phyloP scores from a whole-genome alignment of 208 protist species.

The Acanthamoeba royreba region DNA sequence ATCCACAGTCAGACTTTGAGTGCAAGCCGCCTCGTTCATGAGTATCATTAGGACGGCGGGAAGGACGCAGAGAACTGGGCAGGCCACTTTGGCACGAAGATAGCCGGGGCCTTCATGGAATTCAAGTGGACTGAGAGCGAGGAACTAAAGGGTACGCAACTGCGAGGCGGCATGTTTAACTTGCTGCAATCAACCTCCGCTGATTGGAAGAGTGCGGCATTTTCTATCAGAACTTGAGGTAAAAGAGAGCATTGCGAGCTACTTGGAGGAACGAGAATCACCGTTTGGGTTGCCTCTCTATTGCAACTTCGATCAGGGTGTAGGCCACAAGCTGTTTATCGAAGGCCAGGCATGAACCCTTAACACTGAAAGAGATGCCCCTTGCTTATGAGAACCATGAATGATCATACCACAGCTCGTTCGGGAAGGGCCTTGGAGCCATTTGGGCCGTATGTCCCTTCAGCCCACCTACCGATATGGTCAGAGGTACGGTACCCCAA shows the following conservation, averaged over 20 bases:
- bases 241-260: constrained; percentile 24
- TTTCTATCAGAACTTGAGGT: not conserved
- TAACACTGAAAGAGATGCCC: not conserved
- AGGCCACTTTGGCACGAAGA: constrained; percentile 32
- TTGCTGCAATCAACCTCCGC: not conserved
- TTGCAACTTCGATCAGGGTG: constrained; percentile 28
- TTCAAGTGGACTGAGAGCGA: not conserved
- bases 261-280: not conserved
- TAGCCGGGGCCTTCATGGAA: not conserved
- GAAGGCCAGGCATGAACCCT: not conserved
- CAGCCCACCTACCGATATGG: constrained; percentile 28
- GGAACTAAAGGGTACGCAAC: not conserved
- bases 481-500: not conserved
- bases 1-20: not conserved
- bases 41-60: not conserved
- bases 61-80: constrained; percentile 50
- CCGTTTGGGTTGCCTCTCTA: not conserved
- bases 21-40: not conserved
- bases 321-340: not conserved
- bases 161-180: too few relatives aligned
- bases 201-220: not conserved
- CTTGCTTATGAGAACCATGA: not conserved
- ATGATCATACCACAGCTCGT: not conserved
- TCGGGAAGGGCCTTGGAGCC: not conserved
- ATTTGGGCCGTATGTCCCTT: not conserved